Evolutionary conservation across 805 yeast genomes (phyloP), one percentile per base, ranked within the genome.

Genomic region (Schwanniomyces vanrijiae): DNA sequence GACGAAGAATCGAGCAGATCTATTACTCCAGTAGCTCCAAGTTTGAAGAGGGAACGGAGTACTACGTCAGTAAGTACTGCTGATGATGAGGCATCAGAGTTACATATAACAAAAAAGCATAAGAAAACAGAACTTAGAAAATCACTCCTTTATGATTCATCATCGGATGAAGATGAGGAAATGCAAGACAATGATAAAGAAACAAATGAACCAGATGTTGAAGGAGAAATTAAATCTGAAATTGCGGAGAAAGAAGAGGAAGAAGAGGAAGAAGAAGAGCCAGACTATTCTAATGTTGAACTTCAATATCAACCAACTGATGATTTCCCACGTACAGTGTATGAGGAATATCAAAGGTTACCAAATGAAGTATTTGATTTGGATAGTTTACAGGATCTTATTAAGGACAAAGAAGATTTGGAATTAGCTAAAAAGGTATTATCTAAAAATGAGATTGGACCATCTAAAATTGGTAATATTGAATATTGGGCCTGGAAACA

Each of bases 351-450:
- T 33, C 59, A 64, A 3, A 52, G 52, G 4, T 57, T 65, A 28
- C 41, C 59, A 2, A 51, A 56, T 1, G 61, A 56, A 28, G 45
- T 54, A 3, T 55, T 68, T 22, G 82, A 78, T 39, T 56, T 90
- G 19, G 69, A 67, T 4, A 71, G 71, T 16, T 52, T 88, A 2
- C 86, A 84, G 51, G 59, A 63, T 2, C 47, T 81, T 2, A 65
- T 90, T 5, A 81, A 80, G 55, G 96, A 90, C 58, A 82, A 80
- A 1, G 96, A 91, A 61, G 97, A 90, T 62, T 66, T 83, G 41
- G 61, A 59, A 31, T 59, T 86, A 14, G 74, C 88, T 18, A 71
- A 72, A 45, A 71, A 75, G 45, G 69, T 81, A 0, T 62, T 84
- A 9, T 44, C 50, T 3, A 58, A 56, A 3, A 46, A 51, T 25